Percentiles rank a stretch among this genome's conserved stretches.
Conservation (phyloP, 495 filamentous ascomycete genomes). For the Penicillium lividum region DNA sequence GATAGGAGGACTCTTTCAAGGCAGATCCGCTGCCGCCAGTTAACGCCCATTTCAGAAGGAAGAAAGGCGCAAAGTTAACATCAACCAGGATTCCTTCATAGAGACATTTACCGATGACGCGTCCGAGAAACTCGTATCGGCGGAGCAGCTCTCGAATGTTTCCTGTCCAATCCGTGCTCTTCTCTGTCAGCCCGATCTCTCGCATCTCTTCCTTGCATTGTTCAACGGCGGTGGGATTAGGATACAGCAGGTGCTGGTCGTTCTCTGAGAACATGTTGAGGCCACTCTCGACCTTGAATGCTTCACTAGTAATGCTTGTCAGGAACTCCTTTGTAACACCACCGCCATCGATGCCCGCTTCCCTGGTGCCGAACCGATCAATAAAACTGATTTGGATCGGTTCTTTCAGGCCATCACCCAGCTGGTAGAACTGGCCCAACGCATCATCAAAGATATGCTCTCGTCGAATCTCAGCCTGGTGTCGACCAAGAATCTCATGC, state of each 20-base stretch:
- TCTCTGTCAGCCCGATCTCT: conserved; percentile 53
- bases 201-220: conserved; percentile 63
- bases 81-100: conserved; percentile 98
- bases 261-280: conserved; percentile 76
- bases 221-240: conserved; percentile 80
- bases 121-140: conserved; percentile 88
- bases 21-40: conserved; percentile 64
- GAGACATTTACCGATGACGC: conserved; percentile 93
- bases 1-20: conserved; percentile 68
- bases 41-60: conserved; percentile 91
- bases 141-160: conserved; percentile 62
- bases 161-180: conserved; percentile 55
- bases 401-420: conserved; percentile 86
- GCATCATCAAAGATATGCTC: conserved; percentile 86
- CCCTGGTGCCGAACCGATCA: conserved; percentile 80
- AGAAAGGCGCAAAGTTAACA: conserved; percentile 91
- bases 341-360: conserved; percentile 95
- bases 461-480: conserved; percentile 79
- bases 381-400: conserved; percentile 98
- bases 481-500: conserved; percentile 60
- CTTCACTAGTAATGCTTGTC: conserved; percentile 84
- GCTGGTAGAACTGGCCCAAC: conserved; percentile 75
- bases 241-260: conserved; percentile 85
- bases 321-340: conserved; percentile 98
- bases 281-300: conserved; percentile 63